phyloP scores from a whole-genome alignment of 2,329 filamentous ascomycete genomes.

The Myriosclerotinia scirpicola region DNA sequence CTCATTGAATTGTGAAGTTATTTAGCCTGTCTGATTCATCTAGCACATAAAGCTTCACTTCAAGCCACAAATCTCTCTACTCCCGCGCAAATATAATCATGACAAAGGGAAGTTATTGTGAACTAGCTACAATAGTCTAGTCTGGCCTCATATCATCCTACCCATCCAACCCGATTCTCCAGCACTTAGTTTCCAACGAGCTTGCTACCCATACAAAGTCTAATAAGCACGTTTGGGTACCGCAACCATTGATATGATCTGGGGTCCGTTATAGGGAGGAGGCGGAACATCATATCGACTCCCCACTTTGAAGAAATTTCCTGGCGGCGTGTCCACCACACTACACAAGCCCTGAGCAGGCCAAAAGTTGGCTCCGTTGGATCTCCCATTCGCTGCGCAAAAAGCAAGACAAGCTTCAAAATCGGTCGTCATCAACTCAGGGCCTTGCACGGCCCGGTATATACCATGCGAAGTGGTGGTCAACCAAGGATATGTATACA shows the following conservation, averaged over 20 bases:
- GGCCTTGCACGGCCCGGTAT: slow-evolving; percentile 9
- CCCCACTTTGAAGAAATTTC: slow-evolving; percentile 3
- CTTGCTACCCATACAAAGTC: not conserved
- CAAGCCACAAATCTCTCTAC: not conserved
- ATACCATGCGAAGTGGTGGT: slow-evolving; percentile 12
- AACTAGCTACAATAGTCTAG: not conserved
- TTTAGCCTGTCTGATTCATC: not conserved
- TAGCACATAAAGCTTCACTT: not conserved
- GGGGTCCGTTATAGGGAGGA: not conserved
- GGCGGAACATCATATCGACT: slow-evolving; percentile 15
- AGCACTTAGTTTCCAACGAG: not conserved
- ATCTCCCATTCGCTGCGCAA: not conserved
- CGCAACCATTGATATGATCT: slow-evolving; percentile 15
- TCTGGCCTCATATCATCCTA: not conserved
- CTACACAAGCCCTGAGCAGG: slow-evolving; percentile 2
- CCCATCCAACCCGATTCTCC: not conserved
- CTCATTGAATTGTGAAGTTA: not conserved
- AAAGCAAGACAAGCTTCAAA: not conserved
- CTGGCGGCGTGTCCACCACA: slow-evolving; percentile 12
- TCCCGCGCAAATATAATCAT: not conserved
- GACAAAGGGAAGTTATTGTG: not conserved
- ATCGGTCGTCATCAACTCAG: slow-evolving; percentile 11
- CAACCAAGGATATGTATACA: slow-evolving; percentile 11
- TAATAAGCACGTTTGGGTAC: slow-evolving; percentile 17
- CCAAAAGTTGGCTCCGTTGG: slow-evolving; percentile 13